These are phyloP conservation scores for Eucalyptus sp. DNA, from an alignment of 345 rosid species.

Conservation along the genomic window DNA sequence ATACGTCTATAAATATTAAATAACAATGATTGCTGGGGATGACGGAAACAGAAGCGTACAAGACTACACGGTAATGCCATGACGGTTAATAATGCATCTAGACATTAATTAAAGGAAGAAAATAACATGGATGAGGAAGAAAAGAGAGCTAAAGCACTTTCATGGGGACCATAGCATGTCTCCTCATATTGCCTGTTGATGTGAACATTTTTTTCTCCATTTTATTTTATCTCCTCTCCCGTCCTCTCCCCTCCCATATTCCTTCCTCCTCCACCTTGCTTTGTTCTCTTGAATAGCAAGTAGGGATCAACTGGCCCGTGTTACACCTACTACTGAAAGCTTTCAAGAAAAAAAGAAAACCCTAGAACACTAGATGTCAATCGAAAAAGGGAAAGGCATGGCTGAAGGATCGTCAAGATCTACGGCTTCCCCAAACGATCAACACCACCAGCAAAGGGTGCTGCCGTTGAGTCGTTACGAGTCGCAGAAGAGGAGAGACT, in stretches of 20 bases:
- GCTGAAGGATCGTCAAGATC: constrained; percentile 44
- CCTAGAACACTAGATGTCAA: constrained; percentile 7
- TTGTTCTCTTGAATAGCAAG: background rate
- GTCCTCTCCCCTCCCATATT: constrained; percentile 1
- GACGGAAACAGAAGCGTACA: background rate
- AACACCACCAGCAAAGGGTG: constrained; percentile 17
- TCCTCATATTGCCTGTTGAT: constrained; percentile 24
- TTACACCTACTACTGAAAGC: background rate
- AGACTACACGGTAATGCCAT: background rate
- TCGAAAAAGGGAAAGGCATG: constrained; percentile 55
- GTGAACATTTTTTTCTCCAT: constrained; percentile 8
- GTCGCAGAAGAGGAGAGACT: constrained; percentile 79
- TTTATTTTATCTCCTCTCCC: background rate
- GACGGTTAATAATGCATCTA: background rate
- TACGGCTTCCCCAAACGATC: background rate
- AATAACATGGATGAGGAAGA: constrained; percentile 38
- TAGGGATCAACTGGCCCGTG: background rate
- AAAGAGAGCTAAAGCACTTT: constrained; percentile 57
- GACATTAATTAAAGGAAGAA: constrained; percentile 20
- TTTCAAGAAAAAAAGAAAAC: background rate
- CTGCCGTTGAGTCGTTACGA: constrained; percentile 68
- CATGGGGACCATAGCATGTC: constrained; percentile 55
- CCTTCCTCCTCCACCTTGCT: background rate
- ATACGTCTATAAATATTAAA: background rate
- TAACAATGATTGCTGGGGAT: background rate